Percentiles rank a stretch among this genome's conserved stretches.
These are phyloP conservation scores for Artemisia tridentata DNA, from an alignment of 129 eudicot species.

Conservation along the genomic window DNA sequence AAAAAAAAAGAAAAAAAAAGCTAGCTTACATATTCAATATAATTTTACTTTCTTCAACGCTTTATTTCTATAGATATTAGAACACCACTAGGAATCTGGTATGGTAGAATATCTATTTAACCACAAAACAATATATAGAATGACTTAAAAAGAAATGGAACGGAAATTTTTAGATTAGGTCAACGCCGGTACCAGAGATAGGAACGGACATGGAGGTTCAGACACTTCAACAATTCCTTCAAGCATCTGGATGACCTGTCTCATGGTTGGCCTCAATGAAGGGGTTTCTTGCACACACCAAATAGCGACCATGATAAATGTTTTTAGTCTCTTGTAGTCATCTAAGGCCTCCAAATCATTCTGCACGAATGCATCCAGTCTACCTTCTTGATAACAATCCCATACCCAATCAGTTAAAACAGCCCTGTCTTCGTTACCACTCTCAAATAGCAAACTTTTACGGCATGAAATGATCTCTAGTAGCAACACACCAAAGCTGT, in stretches of 20 bases:
- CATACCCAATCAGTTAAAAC: conserved; percentile 36
- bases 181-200: too few species aligned
- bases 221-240: conserved; percentile 43
- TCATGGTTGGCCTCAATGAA: conserved; percentile 44
- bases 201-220: conserved; percentile 39
- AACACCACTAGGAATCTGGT: too few species aligned
- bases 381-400: conserved; percentile 28
- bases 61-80: too few species aligned
- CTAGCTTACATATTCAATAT: too few species aligned
- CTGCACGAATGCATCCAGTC: conserved; percentile 25
- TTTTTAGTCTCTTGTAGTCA: conserved; percentile 30
- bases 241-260: conserved; percentile 42
- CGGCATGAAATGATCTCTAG: conserved; percentile 27
- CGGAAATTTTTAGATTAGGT: too few species aligned
- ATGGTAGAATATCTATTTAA: too few species aligned
- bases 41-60: too few species aligned
- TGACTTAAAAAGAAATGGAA: too few species aligned
- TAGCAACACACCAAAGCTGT: conserved; percentile 28
- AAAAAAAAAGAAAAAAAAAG: too few species aligned
- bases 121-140: too few species aligned
- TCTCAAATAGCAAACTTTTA: conserved; percentile 17
- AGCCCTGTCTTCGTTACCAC: conserved; percentile 18
- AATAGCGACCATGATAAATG: conserved; percentile 38
- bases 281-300: conserved; percentile 62
- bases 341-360: conserved; percentile 30